Conservation (phyloP, 2,329 filamentous ascomycete species). For the Bipolaris victoriae region DNA sequence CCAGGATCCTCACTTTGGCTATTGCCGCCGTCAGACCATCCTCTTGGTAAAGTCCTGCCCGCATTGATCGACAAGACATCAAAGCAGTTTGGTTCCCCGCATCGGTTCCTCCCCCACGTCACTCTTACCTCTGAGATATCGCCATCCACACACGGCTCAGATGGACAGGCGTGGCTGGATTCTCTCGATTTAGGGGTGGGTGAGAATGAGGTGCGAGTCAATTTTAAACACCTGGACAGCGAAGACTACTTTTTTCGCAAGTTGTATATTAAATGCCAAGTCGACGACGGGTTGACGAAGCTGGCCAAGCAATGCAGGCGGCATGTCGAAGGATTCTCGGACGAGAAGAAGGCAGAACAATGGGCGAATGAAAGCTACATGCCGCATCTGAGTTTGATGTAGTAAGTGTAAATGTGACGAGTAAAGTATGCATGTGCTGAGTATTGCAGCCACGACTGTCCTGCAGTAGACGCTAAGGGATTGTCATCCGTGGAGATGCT, state of each 20-base stretch:
- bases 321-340: constrained; percentile 33
- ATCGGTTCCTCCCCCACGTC: constrained; percentile 51
- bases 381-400: constrained; percentile 52
- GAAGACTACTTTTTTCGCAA: constrained; percentile 50
- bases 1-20: constrained; percentile 54
- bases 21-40: constrained; percentile 45
- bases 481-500: constrained; percentile 33
- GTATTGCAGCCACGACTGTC: constrained; percentile 34
- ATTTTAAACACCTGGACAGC: constrained; percentile 41
- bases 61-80: constrained; percentile 45
- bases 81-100: constrained; percentile 43
- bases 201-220: constrained; percentile 26
- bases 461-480: constrained; percentile 25
- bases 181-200: constrained; percentile 30
- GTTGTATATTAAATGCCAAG: constrained; percentile 46
- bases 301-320: constrained; percentile 39
- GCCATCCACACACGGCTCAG: constrained; percentile 28
- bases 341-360: constrained; percentile 27
- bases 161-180: constrained; percentile 49
- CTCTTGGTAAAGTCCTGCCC: constrained; percentile 39
- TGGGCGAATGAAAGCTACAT: constrained; percentile 45
- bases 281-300: constrained; percentile 32
- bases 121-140: constrained; percentile 50
- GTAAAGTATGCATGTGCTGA: neutral
- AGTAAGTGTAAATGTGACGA: constrained; percentile 44